These are phyloP conservation scores for Trapa incisa DNA, from an alignment of 345 rosid genomes.

Conservation along the genomic window DNA sequence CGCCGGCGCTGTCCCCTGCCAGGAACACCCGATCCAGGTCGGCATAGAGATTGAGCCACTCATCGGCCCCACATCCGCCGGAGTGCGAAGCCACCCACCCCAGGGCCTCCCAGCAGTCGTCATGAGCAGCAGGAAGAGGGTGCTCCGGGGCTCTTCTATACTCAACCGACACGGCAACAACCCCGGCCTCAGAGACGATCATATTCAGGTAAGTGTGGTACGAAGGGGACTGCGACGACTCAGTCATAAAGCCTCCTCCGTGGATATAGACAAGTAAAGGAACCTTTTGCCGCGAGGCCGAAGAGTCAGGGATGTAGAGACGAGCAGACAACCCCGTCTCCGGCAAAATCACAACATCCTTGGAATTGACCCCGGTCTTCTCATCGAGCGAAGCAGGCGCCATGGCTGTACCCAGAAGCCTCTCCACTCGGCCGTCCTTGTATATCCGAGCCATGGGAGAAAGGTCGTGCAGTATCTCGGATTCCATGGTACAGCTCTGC, in stretches of 20 bases:
- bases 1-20: constrained; percentile 34
- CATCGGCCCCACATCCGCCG: constrained; percentile 16
- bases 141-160: constrained; percentile 31
- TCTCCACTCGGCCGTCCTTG: constrained; percentile 23
- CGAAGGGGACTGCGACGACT: constrained; percentile 11
- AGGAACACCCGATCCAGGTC: constrained; percentile 19
- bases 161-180: constrained; percentile 20
- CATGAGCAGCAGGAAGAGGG: constrained; percentile 21
- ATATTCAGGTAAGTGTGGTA: constrained; percentile 15
- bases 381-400: constrained; percentile 14
- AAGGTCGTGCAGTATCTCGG: constrained; percentile 7
- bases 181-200: constrained; percentile 15
- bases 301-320: constrained; percentile 17
- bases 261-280: constrained; percentile 32
- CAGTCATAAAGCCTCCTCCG: constrained; percentile 25
- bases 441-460: constrained; percentile 14
- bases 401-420: constrained; percentile 12
- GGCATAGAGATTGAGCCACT: constrained; percentile 22
- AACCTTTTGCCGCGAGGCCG: constrained; percentile 11
- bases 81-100: constrained; percentile 27
- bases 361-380: constrained; percentile 18
- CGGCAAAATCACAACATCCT: constrained; percentile 14
- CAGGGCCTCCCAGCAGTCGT: constrained; percentile 34
- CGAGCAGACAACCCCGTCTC: constrained; percentile 15
- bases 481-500: no score